These are phyloP conservation scores for Carallia brachiata DNA, from an alignment of 345 rosid genomes.

Conservation along the genomic window DNA sequence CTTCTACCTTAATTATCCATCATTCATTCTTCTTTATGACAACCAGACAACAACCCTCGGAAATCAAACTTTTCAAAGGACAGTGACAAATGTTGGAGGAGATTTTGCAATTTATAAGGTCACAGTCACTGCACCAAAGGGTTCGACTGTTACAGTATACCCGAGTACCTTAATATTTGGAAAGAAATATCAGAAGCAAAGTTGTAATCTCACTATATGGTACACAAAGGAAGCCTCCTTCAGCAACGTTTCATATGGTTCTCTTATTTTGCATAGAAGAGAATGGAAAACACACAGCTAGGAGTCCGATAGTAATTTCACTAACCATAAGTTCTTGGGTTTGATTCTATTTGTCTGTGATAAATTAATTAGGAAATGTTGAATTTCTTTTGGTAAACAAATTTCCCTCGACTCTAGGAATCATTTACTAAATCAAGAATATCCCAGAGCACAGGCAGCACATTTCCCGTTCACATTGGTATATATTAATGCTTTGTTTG, in stretches of 20 bases:
- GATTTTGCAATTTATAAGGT: constrained; percentile 30
- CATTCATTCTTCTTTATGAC: constrained; percentile 33
- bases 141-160: constrained; percentile 22
- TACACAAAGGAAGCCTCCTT: constrained; percentile 1
- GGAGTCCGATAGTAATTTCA: neutral
- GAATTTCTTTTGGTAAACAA: no score
- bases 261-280: constrained; percentile 34
- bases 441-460: no score
- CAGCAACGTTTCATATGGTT: constrained; percentile 28
- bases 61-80: constrained; percentile 24
- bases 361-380: no score
- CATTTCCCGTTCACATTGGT: no score
- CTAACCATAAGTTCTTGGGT: neutral
- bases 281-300: constrained; percentile 26
- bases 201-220: constrained; percentile 17
- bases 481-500: no score
- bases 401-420: no score
- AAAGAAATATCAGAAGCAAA: constrained; percentile 26
- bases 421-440: no score
- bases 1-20: constrained; percentile 42
- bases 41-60: neutral
- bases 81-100: constrained; percentile 40
- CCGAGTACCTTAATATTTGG: constrained; percentile 27
- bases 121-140: constrained; percentile 20
- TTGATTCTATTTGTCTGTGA: neutral